Conservation (phyloP, 352 stramenopile genomes). For the Bremia lactucae region DNA sequence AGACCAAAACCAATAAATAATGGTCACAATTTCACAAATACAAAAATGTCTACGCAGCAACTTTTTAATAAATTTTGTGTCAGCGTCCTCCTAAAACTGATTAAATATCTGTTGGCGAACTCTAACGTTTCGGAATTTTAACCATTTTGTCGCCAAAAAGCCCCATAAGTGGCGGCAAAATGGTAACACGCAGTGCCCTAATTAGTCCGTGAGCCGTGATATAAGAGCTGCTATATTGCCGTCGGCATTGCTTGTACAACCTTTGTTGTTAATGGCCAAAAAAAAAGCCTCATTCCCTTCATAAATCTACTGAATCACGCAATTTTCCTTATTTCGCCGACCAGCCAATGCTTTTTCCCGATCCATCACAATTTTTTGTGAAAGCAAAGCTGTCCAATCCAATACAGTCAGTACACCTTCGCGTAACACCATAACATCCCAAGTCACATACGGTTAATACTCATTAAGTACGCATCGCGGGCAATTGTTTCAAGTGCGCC, state of each 20-base stretch:
- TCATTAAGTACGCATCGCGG: constrained; percentile 78
- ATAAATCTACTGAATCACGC: constrained; percentile 48
- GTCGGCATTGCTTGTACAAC: constrained; percentile 31
- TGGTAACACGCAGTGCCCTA: neutral
- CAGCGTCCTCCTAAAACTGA: constrained; percentile 5
- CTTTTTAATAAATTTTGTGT: constrained; percentile 25
- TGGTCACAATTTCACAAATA: neutral
- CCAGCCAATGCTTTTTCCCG: constrained; percentile 64
- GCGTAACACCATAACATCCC: too few relatives aligned
- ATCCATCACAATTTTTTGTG: constrained; percentile 71
- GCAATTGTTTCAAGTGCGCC: constrained; percentile 79
- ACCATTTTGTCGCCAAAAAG: too few relatives aligned
- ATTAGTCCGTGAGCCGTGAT: neutral
- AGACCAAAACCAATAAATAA: constrained; percentile 4
- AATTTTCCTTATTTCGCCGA: constrained; percentile 74
- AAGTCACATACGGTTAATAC: constrained; percentile 63
- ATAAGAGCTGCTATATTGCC: neutral
- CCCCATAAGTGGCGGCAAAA: too few relatives aligned
- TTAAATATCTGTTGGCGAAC: constrained; percentile 27
- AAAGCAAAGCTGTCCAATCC: constrained; percentile 46
- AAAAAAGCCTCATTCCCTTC: constrained; percentile 6
- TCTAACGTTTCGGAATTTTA: too few relatives aligned
- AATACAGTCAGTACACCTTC: too few relatives aligned
- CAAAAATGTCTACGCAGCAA: constrained; percentile 6
- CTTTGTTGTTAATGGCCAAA: constrained; percentile 28